Base-by-base conservation (phyloP, 768 basidiomycete species). In the Tylopilus felleus region DNA sequence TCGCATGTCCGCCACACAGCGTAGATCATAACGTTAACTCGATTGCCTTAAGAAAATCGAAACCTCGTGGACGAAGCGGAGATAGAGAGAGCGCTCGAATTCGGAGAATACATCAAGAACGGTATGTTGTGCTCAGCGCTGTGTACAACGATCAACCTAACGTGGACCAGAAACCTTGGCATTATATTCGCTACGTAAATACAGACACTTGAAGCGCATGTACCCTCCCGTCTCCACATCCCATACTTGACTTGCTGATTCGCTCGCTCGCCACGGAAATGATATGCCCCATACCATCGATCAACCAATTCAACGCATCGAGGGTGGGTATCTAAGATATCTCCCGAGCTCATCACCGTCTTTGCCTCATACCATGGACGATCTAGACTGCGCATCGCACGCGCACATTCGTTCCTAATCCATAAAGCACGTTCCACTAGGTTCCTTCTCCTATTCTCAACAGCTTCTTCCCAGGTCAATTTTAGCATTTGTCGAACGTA, bases 21-120 rank as follows among this genome's bases (percentile, higher is more conserved):
- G 19, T 36, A n/a, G 38, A 19, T 19, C 38, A 19, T 19, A 14
- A 36, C 31, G 33, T 36, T 62, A 25, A 58, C 22, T 38, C 19
- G 40, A 35, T 48, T 38, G 3, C 49, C 31, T n/a, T 22, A 91
- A n/a, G 90, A 86, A 70, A 88, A 91, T 62, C 79, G 79, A 53
- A 61, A 77, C 60, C 71, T 93, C 58, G 83, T 78, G 17, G 80
- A 88, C 60, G 75, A 76, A 55, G 77, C 80, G 19, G 88, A 92
- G 56, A 88, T 92, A 49, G 87, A 92, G 71, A 82, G 78, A 53
- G 89, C 90, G 0, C 71, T 92, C 53, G 79, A 77, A 54, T 71
- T 92, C 28, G 88, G 84, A 13, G 90, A 92, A 66, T 92, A 90
- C 60, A 92, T 93, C 70, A 90, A 85, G 73, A 88, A 89, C 63